Percentiles rank a stretch among this genome's conserved stretches.
Conservation (phyloP, 2,329 filamentous ascomycete species). For the Plenodomus lindquistii region DNA sequence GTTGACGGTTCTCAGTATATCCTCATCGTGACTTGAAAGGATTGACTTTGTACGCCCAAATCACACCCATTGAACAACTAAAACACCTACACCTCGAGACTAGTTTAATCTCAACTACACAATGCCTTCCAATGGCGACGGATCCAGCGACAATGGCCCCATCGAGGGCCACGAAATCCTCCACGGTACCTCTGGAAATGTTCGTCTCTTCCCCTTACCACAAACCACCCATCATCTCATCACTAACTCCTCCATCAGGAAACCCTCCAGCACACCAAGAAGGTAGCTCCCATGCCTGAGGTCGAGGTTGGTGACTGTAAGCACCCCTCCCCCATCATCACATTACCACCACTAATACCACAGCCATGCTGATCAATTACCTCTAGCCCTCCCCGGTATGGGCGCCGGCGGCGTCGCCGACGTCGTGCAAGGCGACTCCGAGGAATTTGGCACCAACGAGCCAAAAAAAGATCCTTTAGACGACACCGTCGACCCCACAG, state of each 20-base stretch:
- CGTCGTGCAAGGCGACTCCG: conserved; percentile 5
- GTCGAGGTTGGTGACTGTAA: conserved; percentile 40
- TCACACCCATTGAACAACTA: not conserved
- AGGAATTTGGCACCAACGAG: conserved; percentile 9
- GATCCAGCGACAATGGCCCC: conserved; percentile 46
- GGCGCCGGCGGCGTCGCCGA: conserved; percentile 11
- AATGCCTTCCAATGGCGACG: conserved; percentile 50
- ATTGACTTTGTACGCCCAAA: not conserved
- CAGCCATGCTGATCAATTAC: not conserved
- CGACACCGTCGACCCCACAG: not conserved
- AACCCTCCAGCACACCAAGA: conserved; percentile 39
- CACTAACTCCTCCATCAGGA: conserved; percentile 4
- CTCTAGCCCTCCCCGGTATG: conserved; percentile 15
- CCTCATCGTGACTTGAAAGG: not conserved
- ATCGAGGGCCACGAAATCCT: conserved; percentile 45
- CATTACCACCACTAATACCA: not conserved
- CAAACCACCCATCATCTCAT: no score
- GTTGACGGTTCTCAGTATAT: not conserved
- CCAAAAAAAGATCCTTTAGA: conserved; percentile 6
- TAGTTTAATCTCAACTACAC: not conserved
- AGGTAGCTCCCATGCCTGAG: conserved; percentile 41
- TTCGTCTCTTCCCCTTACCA: conserved; percentile 6
- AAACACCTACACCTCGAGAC: not conserved
- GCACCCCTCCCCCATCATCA: not conserved
- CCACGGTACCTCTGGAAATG: conserved; percentile 44